Conservation (phyloP, 306 rosid species). For the Medicago lupulina region DNA sequence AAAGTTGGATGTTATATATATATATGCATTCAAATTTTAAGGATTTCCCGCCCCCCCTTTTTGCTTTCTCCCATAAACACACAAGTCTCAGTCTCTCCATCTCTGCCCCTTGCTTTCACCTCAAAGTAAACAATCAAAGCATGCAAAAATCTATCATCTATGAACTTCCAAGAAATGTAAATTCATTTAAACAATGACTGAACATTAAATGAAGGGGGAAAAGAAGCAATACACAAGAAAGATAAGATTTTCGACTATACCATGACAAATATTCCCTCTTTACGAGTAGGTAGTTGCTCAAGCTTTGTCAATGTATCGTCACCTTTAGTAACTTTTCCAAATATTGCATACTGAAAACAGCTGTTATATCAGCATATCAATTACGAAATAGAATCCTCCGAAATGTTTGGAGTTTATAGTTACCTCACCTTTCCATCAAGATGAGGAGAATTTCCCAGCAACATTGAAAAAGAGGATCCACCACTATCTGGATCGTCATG, state of each 20-base stretch:
- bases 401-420: slow-evolving; percentile 32
- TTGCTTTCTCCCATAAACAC: slow-evolving; percentile 8
- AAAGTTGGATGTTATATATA: not conserved
- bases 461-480: slow-evolving; percentile 82
- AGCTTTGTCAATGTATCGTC: slow-evolving; percentile 80
- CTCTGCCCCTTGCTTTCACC: slow-evolving; percentile 22
- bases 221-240: slow-evolving; percentile 24
- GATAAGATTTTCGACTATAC: slow-evolving; percentile 53
- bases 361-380: slow-evolving; percentile 41
- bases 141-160: slow-evolving; percentile 4
- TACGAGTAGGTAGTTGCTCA: slow-evolving; percentile 88
- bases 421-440: slow-evolving; percentile 76
- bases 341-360: slow-evolving; percentile 81
- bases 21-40: not conserved
- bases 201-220: slow-evolving; percentile 24
- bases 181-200: slow-evolving; percentile 22
- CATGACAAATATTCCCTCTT: slow-evolving; percentile 91
- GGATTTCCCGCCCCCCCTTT: slow-evolving; percentile 18
- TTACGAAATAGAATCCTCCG: slow-evolving; percentile 29
- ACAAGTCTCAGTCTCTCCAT: slow-evolving; percentile 25
- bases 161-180: slow-evolving; percentile 22
- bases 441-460: slow-evolving; percentile 93
- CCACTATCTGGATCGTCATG: slow-evolving; percentile 83
- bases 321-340: slow-evolving; percentile 92
- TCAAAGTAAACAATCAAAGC: slow-evolving; percentile 19